These are phyloP conservation scores for Aspergillus brunneoviolaceus DNA, from an alignment of 2,329 filamentous ascomycete genomes.

Conservation along the genomic window DNA sequence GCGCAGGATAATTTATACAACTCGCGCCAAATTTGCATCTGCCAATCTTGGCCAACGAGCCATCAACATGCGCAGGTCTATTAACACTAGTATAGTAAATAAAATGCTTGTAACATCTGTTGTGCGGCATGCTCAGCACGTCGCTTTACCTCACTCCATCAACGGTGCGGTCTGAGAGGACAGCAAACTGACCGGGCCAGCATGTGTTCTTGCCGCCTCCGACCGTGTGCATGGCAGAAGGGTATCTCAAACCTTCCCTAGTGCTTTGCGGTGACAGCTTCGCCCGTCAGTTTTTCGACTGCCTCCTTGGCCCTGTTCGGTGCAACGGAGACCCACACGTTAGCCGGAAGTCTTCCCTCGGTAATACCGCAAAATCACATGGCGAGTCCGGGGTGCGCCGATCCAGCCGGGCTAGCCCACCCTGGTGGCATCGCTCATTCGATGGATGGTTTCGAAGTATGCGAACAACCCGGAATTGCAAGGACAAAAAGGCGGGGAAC, in stretches of 20 bases:
- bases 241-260: slow-evolving; percentile 49
- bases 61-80: neutral
- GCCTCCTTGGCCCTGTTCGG: slow-evolving; percentile 60
- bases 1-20: neutral
- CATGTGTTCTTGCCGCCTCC: neutral
- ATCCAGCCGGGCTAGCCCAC: neutral
- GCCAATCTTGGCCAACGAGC: neutral
- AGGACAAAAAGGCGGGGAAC: neutral
- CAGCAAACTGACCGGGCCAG: neutral
- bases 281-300: slow-evolving; percentile 65
- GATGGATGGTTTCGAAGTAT: neutral
- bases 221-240: slow-evolving; percentile 30
- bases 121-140: slow-evolving; percentile 1
- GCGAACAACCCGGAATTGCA: slow-evolving; percentile 1
- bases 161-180: neutral
- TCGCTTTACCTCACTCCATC: neutral
- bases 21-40: neutral
- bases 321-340: slow-evolving; percentile 29
- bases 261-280: slow-evolving; percentile 64
- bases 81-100: slow-evolving; percentile 5
- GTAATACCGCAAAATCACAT: slow-evolving; percentile 27
- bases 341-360: slow-evolving; percentile 27
- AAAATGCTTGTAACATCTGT: neutral
- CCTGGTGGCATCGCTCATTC: neutral
- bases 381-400: neutral